Base-by-base conservation (phyloP, 371 early-diverging fungal species). In the Lichtheimia ornata region DNA sequence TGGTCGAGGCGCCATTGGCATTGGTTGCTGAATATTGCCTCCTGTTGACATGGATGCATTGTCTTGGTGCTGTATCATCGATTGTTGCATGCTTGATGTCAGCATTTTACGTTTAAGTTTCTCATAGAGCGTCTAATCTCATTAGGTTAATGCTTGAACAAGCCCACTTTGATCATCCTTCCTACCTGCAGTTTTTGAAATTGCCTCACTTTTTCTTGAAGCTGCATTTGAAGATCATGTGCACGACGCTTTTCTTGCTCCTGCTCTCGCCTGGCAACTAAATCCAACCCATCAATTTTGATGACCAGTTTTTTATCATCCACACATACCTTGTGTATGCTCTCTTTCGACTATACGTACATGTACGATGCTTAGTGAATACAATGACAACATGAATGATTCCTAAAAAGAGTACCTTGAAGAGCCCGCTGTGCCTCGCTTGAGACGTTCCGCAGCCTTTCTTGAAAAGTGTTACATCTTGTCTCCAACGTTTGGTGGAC, bases 121-220 rank as follows among this genome's bases (percentile, higher is more conserved):
- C 51, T 88, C 88, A 56, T 87, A 86, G 70, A 87, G 71, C 2
- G 56, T 28, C 84, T 87, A 62, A 25, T 43, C 3, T 20, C 6
- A 66, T 27, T 17, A 41, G 11, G 24, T 51, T 60, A 53, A 2
- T 2, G 41, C 43, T 24, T 25, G 5, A 62, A 27, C 17, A 43
- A 40, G 40, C 13, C 7, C 40, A 2, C 3, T 56, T n/a, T n/a
- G n/a, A 56, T 18, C 44, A 24, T 20, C 20, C 7, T 7, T 9
- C 35, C 5, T 64, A 77, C 85, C 72, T 89, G 88, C 22, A 88
- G 56, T 44, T 82, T 88, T 28, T 88, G 85, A 45, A 92, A 79
- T 53, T 91, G 92, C 13, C 86, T 74, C 30, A 68, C 61, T 50
- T 87, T 90, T 53, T 91, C 90, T 15, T 85, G 85, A 27, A 84